Percentiles rank a stretch among this genome's conserved stretches.
Evolutionary conservation across 345 rosid genomes (phyloP).

Genomic region (Trapa incisa): DNA sequence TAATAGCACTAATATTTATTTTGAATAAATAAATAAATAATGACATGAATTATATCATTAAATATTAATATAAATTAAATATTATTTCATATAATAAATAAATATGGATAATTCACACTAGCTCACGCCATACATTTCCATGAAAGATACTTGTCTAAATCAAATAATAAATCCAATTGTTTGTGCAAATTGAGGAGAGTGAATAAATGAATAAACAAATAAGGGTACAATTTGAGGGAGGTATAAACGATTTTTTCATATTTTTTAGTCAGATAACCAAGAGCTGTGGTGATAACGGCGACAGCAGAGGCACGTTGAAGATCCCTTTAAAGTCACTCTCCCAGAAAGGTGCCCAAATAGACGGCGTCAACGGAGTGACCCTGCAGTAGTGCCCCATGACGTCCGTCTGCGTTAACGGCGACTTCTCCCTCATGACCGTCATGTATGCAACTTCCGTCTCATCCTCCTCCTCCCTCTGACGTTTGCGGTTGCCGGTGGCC

Average conservation of each 20-base stretch:
- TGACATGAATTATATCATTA: too few species aligned
- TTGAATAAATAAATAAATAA: too few species aligned
- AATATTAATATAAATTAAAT: too few species aligned
- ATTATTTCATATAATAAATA: too few species aligned
- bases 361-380: slow-evolving; percentile 29
- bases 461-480: slow-evolving; percentile 23
- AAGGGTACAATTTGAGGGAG: neutral
- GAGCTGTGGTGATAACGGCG: slow-evolving; percentile 31
- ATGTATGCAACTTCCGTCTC: slow-evolving; percentile 11
- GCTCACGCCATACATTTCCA: neutral
- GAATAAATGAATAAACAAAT: neutral
- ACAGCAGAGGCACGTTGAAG: slow-evolving; percentile 31
- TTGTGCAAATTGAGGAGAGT: neutral
- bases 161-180: too few species aligned
- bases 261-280: neutral
- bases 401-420: slow-evolving; percentile 9
- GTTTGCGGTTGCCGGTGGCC: slow-evolving; percentile 12
- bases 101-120: too few species aligned
- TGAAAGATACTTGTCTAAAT: neutral
- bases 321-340: slow-evolving; percentile 26
- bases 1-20: too few species aligned
- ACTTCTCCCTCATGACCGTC: slow-evolving; percentile 5
- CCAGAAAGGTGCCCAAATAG: slow-evolving; percentile 20
- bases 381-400: slow-evolving; percentile 2
- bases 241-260: too few species aligned